Base-by-base conservation (phyloP, 208 protist species). In the Tritrichomonas foetus region DNA sequence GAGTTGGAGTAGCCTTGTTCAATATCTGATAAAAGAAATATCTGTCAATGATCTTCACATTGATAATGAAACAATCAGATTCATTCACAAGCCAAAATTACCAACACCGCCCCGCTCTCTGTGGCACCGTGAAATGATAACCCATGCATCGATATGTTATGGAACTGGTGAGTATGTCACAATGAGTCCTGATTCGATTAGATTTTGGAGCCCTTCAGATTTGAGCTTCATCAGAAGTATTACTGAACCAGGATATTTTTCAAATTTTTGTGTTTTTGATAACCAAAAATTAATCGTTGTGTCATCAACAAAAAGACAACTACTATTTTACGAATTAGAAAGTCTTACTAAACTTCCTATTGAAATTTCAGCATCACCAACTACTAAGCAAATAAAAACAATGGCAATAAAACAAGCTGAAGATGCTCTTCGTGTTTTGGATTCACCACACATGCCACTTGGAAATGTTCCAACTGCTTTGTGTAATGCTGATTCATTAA, bases 1-100 rank as follows among this genome's bases (percentile, higher is more conserved):
- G 53, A n/a, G 14, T 61, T 89, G 78, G 78, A 36, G 57, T 89
- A 47, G 57, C 53, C 25, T 89, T 53, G 78, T 89, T 89, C n/a
- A 14, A 30, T 89, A 53, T 89, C 39, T 89, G 11, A 57, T 57
- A 47, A 53, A 57, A 57, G 78, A 89, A 89, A 57, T 89, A 8
- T 39, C 41, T n/a, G 33, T 33, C 33, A 82, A 14, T 9, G 41
- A 82, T n/a, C 50, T 82, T 50, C 41, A 82, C 22, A 82, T 30
- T 39, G 41, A 39, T 39, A 53, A 30, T 47, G 41, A 82, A 25
- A 50, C 74, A 20, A 82, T 39, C 3, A 39, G 41, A 16, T 82
- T 82, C 27, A 82, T 82, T n/a, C 41, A 89, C 30, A 89, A 89
- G 57, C 27, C 41, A n/a, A 33, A 25, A 11, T 20, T 27, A 8